Evolutionary conservation across 2,329 filamentous ascomycete species (phyloP).

Genomic region (Chaetomium sp.): DNA sequence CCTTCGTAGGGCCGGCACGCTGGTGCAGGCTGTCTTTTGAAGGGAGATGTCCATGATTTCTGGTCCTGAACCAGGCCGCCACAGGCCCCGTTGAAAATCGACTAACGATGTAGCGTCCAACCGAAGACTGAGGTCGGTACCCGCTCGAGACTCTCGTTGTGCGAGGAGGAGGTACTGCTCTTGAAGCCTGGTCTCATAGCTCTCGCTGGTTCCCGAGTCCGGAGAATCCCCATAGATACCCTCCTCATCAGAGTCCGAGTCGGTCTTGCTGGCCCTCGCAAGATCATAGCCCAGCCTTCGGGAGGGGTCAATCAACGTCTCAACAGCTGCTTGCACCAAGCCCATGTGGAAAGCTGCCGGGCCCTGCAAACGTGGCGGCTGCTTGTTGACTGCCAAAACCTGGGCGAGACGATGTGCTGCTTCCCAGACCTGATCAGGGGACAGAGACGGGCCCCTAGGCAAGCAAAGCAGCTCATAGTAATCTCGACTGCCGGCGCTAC

Average conservation of each 20-base stretch:
- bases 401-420: slow-evolving; percentile 51
- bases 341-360: slow-evolving; percentile 47
- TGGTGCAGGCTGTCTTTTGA: slow-evolving; percentile 44
- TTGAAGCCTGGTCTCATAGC: slow-evolving; percentile 32
- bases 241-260: slow-evolving; percentile 32
- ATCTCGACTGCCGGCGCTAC: slow-evolving; percentile 36
- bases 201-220: slow-evolving; percentile 26
- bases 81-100: slow-evolving; percentile 5
- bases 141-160: slow-evolving; percentile 35
- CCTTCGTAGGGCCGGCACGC: slow-evolving; percentile 40
- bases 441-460: slow-evolving; percentile 40
- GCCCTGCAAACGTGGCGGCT: slow-evolving; percentile 45
- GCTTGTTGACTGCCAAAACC: slow-evolving; percentile 48
- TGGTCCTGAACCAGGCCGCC: slow-evolving; percentile 24
- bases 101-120: slow-evolving; percentile 39
- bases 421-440: slow-evolving; percentile 44
- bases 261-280: slow-evolving; percentile 30
- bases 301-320: slow-evolving; percentile 50
- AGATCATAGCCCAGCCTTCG: slow-evolving; percentile 48
- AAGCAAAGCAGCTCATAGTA: slow-evolving; percentile 52
- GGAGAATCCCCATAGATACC: slow-evolving; percentile 27
- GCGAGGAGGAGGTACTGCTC: slow-evolving; percentile 34
- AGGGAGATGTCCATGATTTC: slow-evolving; percentile 45
- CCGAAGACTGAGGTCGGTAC: slow-evolving; percentile 45
- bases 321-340: slow-evolving; percentile 49